phyloP scores from a whole-genome alignment of 441 rosid species.

The Iberis amara region DNA sequence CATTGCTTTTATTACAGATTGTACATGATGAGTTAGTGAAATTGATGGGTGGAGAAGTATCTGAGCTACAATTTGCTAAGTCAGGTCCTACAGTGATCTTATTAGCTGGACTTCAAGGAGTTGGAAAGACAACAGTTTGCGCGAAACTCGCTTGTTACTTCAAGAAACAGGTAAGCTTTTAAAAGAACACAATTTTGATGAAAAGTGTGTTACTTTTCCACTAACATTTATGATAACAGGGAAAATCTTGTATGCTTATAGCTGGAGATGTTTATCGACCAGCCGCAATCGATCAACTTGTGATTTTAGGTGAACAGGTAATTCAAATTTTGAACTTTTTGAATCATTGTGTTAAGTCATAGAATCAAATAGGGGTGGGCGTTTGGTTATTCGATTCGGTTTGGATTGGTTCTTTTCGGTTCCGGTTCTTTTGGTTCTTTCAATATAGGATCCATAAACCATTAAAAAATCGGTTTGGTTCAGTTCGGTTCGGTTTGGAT shows the following conservation, averaged over 20 bases:
- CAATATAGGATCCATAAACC: no score
- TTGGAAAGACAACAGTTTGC: constrained; percentile 95
- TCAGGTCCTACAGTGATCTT: constrained; percentile 78
- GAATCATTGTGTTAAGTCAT: background rate
- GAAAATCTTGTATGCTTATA: constrained; percentile 86
- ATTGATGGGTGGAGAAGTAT: constrained; percentile 97
- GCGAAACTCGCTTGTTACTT: constrained; percentile 89
- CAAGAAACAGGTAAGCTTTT: constrained; percentile 70
- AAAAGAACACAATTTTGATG: background rate
- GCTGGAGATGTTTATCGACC: constrained; percentile 99
- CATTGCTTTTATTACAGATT: constrained; percentile 39
- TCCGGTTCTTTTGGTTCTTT: no score
- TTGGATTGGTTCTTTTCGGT: no score
- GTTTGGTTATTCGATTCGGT: no score
- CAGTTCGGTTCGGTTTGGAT: no score
- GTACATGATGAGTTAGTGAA: constrained; percentile 86
- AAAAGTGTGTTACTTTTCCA: background rate
- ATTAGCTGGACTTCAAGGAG: constrained; percentile 95
- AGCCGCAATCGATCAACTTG: constrained; percentile 96
- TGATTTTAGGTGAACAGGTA: constrained; percentile 94
- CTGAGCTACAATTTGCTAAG: constrained; percentile 82
- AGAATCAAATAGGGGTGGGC: no score
- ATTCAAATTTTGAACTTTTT: constrained; percentile 20
- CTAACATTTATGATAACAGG: constrained; percentile 36
- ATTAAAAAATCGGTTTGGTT: no score